Evolutionary conservation across 306 rosid species (phyloP).

Genomic region (Prunus padus): DNA sequence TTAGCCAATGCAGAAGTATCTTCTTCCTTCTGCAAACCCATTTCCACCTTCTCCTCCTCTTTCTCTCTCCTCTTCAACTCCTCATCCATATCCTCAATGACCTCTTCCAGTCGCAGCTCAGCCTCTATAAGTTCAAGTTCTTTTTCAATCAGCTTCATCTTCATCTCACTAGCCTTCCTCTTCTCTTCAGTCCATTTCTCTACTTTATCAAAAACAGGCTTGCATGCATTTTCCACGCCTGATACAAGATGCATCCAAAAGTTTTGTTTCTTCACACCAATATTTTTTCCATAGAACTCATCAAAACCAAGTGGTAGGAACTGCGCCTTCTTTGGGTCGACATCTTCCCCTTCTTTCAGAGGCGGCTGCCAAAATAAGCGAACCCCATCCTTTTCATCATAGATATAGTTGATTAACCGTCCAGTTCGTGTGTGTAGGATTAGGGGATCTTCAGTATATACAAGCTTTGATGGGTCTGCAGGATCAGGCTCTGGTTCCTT

Average conservation of each 20-base stretch:
- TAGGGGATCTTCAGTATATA: conserved; percentile 68
- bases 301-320: conserved; percentile 84
- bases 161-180: conserved; percentile 50
- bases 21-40: conserved; percentile 50
- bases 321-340: conserved; percentile 62
- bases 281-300: conserved; percentile 61
- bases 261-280: conserved; percentile 22
- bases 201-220: conserved; percentile 48
- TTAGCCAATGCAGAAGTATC: conserved; percentile 40
- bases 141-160: conserved; percentile 47
- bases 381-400: conserved; percentile 75
- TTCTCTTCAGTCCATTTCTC: conserved; percentile 70
- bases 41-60: conserved; percentile 64
- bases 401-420: conserved; percentile 63
- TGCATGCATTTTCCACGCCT: conserved; percentile 50
- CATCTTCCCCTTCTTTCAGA: conserved; percentile 55
- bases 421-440: conserved; percentile 90
- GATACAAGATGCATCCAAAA: conserved; percentile 38
- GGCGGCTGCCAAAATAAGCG: conserved; percentile 93
- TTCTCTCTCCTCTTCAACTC: conserved; percentile 55
- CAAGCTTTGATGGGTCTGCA: conserved; percentile 74
- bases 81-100: conserved; percentile 67
- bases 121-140: conserved; percentile 78
- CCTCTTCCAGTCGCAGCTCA: conserved; percentile 65
- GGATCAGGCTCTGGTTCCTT: conserved; percentile 92